Base-by-base conservation (phyloP, 805 yeast species). In the Teunomyces barrocoloradensis region DNA sequence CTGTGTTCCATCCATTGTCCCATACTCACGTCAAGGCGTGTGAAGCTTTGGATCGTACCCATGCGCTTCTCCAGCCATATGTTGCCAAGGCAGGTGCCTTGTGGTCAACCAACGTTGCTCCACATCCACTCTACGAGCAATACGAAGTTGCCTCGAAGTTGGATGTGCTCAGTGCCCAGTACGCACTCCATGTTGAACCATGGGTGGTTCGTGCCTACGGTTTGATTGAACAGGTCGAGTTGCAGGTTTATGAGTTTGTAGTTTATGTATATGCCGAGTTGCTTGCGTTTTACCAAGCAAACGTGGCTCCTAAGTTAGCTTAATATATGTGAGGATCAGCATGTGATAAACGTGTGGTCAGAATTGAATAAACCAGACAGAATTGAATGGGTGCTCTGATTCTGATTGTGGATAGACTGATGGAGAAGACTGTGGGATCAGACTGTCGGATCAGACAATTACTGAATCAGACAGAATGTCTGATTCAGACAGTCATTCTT, bases 1-100 rank as follows among this genome's bases (percentile, higher is more conserved):
- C 55, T 11, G 59, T 69, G 38, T 54, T 68, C 49, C 76, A 71
- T 53, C 78, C 78, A 39, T 62, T 71, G 45, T 52, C 66, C 42
- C 62, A 64, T 48, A 60, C 63, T 47, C 77, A 73, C 55, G 62
- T 59, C 53, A 54, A 56, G 43, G 54, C 68, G 44, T 73, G 78
- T 57, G 66, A 58, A 23, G 60, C 51, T 1, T 63, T 73, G 51
- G 50, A 59, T 53, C 53, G 55, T 37, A 71, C 69, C 37, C 61
- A 62, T 34, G 45, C 46, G 21, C 60, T 51, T 43, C 56, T 61
- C 13, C 51, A 57, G 43, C 78, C 78, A 30, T 69, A 68, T 54
- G 46, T 58, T 28, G 48, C 54, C 29, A 42, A 58, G 40, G 66
- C 51, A 23, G 61, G 62, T 27, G 51, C 43, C 6, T 66, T 64